Evolutionary conservation across 352 stramenopile species (phyloP), one percentile per base, ranked within the genome.

Genomic region (Thalassiosira oceanica): DNA sequence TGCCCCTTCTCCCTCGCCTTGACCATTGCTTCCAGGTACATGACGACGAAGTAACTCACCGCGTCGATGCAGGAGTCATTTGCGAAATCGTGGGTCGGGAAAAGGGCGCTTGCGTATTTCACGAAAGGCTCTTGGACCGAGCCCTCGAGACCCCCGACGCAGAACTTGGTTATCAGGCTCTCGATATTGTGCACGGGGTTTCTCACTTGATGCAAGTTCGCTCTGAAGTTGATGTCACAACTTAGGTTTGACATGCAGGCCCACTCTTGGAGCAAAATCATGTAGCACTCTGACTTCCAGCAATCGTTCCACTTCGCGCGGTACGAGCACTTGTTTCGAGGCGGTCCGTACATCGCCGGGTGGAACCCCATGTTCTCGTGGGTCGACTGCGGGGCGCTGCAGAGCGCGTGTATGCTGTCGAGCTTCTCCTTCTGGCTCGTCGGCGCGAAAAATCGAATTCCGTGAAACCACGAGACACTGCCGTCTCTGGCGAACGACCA

Each of bases 401-500:
- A 50, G 36, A 54, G 49, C 39, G 49, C n/a, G 48, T 39, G 37
- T 29, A 62, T 31, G 13, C 21, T 49, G 42, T 50, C 8, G 1
- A 53, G 7, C 44, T 29, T 35, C 1, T 61, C 52, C 7, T 51
- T 7, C 11, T 61, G 39, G 28, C 31, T 55, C 28, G 36, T 31
- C 23, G 51, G 45, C 7, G 28, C n/a, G 13, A 80, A 52, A 39
- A 67, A 87, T 6, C 81, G 75, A 24, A 88, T 76, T 1, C 61
- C 73, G 49, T 88, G 82, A 27, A 86, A 73, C 78, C 79, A 88
- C 11, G 50, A 70, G 0, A 83, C 60, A 2, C 75, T 85, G 15
- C 82, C 82, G 49, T 89, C 82, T 0, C 82, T 61, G 11, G 78
- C 65, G 58, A 83, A 89, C 10, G 61, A 44, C 65, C 77, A 80